These are phyloP conservation scores for Mantamonas sphyraenae DNA, from an alignment of 78 protist species.

Conservation along the genomic window DNA sequence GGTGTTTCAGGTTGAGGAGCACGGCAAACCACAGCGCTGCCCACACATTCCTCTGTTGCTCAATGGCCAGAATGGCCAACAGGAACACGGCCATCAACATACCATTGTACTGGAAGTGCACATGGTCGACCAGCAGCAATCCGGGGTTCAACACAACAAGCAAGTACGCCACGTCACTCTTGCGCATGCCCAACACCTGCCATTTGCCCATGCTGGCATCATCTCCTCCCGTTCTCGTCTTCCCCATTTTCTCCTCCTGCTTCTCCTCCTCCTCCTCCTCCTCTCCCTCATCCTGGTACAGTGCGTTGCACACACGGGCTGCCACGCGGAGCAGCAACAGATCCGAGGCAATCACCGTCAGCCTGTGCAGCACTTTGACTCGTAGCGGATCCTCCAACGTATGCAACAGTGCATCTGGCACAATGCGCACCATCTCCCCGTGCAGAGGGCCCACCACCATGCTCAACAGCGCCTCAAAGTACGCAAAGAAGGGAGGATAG, in stretches of 20 bases:
- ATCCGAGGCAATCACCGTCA: constrained; percentile 59
- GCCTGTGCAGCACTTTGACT: constrained; percentile 67
- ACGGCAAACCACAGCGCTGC: constrained; percentile 48
- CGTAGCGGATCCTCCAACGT: too few species aligned
- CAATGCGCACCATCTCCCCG: constrained; percentile 43
- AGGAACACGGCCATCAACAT: constrained; percentile 59
- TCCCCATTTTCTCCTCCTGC: too few species aligned
- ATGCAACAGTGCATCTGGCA: too few species aligned
- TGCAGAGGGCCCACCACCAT: constrained; percentile 48
- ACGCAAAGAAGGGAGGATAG: constrained; percentile 96
- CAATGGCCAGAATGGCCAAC: constrained; percentile 1
- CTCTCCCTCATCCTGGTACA: not conserved
- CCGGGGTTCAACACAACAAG: constrained; percentile 50
- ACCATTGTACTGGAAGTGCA: constrained; percentile 90
- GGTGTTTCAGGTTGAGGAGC: constrained; percentile 74
- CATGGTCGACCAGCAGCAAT: constrained; percentile 66
- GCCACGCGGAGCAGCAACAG: not conserved
- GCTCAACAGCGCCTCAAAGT: constrained; percentile 68
- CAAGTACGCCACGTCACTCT: too few species aligned
- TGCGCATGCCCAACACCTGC: too few species aligned
- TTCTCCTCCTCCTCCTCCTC: too few species aligned
- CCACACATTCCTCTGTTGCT: not conserved
- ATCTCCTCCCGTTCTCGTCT: too few species aligned
- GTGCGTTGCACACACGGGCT: not conserved
- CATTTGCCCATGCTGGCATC: too few species aligned